Percentiles rank a stretch among this genome's conserved stretches.
These are phyloP conservation scores for Tetradesmus lagerheimii DNA, from an alignment of 139 green algal genomes.

Conservation along the genomic window DNA sequence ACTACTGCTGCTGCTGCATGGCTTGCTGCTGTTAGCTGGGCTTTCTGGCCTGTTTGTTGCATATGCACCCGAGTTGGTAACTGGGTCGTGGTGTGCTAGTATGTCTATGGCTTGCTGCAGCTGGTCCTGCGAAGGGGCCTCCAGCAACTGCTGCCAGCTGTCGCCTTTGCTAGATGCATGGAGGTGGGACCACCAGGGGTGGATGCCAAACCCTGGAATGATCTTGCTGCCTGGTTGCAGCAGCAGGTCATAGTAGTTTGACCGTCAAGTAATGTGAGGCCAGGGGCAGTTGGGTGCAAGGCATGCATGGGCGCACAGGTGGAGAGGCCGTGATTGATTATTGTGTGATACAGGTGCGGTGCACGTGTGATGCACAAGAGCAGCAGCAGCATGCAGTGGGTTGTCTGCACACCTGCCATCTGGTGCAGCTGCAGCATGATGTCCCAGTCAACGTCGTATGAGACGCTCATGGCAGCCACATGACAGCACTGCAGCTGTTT, in stretches of 20 bases:
- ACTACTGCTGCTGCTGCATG: slow-evolving; percentile 38
- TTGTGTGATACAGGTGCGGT: neutral
- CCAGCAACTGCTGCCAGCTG: slow-evolving; percentile 45
- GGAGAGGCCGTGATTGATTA: no score
- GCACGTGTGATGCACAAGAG: neutral
- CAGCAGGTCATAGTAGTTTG: no score
- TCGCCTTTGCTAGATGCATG: slow-evolving; percentile 15
- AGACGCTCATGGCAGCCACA: slow-evolving; percentile 50
- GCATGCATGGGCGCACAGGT: no score
- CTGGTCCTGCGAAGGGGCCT: slow-evolving; percentile 17
- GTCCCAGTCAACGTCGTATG: slow-evolving; percentile 43
- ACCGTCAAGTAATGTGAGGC: no score
- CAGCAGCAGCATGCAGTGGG: neutral
- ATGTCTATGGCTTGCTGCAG: slow-evolving; percentile 21
- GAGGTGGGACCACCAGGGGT: slow-evolving; percentile 57
- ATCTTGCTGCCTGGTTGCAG: slow-evolving; percentile 8
- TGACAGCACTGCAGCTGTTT: neutral
- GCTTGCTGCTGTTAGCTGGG: neutral
- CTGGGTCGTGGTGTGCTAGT: slow-evolving; percentile 1
- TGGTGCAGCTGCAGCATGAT: slow-evolving; percentile 20
- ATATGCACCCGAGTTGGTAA: slow-evolving; percentile 33
- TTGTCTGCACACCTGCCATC: neutral
- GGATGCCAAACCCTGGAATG: slow-evolving; percentile 55
- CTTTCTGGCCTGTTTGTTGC: slow-evolving; percentile 41
- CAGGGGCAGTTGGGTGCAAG: no score